These are phyloP conservation scores for Citrus reticulata DNA, from an alignment of 345 rosid genomes.

Conservation along the genomic window DNA sequence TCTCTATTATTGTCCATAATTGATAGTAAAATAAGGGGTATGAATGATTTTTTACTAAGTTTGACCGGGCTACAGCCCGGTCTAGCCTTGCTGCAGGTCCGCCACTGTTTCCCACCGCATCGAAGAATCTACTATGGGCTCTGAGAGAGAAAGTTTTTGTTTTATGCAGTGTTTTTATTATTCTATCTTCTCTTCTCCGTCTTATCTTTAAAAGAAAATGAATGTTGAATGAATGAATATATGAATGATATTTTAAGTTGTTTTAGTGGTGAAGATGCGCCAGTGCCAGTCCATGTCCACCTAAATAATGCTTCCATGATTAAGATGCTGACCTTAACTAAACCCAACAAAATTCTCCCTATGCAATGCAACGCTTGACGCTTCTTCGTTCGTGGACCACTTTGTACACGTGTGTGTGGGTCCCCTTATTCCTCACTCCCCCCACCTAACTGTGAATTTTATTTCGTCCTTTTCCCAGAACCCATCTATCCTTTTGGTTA, in stretches of 20 bases:
- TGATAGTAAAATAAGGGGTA: no score
- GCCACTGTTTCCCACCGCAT: background rate
- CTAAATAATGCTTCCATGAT: slow-evolving; percentile 59
- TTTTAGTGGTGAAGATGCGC: slow-evolving; percentile 24
- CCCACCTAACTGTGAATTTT: slow-evolving; percentile 29
- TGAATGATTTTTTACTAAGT: no score
- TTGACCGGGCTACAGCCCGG: no score
- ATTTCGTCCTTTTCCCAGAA: slow-evolving; percentile 1
- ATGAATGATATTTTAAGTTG: slow-evolving; percentile 11
- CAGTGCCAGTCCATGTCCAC: slow-evolving; percentile 15
- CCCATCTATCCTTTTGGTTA: background rate
- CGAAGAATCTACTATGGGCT: slow-evolving; percentile 13
- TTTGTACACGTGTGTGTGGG: slow-evolving; percentile 55
- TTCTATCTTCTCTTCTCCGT: no score
- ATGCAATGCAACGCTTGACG: background rate
- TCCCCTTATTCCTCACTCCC: slow-evolving; percentile 6
- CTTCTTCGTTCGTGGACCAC: slow-evolving; percentile 24
- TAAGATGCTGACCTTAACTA: slow-evolving; percentile 55
- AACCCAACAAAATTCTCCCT: slow-evolving; percentile 34
- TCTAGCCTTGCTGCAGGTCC: no score
- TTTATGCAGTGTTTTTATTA: slow-evolving; percentile 25
- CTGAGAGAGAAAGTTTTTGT: slow-evolving; percentile 16
- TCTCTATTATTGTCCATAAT: no score
- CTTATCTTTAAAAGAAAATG: no score
- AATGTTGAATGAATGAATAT: no score